Conservation (phyloP, 306 rosid species). For the Quercus gilva region DNA sequence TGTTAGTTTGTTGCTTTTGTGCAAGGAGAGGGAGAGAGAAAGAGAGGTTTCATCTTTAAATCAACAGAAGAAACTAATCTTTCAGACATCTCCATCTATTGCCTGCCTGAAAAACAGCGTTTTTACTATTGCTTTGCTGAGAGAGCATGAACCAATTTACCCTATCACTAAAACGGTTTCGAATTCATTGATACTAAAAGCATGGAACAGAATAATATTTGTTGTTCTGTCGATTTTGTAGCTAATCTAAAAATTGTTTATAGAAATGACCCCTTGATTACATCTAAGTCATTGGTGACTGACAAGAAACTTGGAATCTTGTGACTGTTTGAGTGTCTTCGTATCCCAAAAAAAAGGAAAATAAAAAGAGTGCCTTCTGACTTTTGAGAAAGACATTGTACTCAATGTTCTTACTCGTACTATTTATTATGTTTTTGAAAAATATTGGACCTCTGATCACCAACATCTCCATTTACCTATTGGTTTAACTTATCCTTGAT, state of each 20-base stretch:
- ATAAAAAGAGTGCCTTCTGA: constrained; percentile 20
- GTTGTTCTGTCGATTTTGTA: not conserved
- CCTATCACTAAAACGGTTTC: not conserved
- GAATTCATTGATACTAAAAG: not conserved
- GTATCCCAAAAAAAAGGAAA: too few relatives aligned
- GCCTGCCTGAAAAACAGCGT: too few relatives aligned
- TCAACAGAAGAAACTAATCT: too few relatives aligned
- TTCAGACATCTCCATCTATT: too few relatives aligned
- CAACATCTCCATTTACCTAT: constrained; percentile 12
- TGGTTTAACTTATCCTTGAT: constrained; percentile 6
- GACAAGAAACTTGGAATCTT: constrained; percentile 34
- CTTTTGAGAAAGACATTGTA: constrained; percentile 22
- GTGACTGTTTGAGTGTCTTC: not conserved
- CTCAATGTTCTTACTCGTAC: constrained; percentile 12
- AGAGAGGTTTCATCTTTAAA: too few relatives aligned
- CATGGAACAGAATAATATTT: not conserved
- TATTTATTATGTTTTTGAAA: constrained; percentile 13
- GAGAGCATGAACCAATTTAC: not conserved
- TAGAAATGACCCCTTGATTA: not conserved
- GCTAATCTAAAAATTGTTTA: not conserved
- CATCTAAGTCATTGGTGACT: not conserved
- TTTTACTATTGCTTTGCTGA: not conserved
- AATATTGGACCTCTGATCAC: constrained; percentile 22
- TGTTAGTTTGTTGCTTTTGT: too few relatives aligned
- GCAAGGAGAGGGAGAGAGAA: too few relatives aligned